A percentile compares a stretch with the other conserved stretches of the same genome.
Evolutionary conservation across 306 rosid species (phyloP).

Genomic region (Pyrus communis): DNA sequence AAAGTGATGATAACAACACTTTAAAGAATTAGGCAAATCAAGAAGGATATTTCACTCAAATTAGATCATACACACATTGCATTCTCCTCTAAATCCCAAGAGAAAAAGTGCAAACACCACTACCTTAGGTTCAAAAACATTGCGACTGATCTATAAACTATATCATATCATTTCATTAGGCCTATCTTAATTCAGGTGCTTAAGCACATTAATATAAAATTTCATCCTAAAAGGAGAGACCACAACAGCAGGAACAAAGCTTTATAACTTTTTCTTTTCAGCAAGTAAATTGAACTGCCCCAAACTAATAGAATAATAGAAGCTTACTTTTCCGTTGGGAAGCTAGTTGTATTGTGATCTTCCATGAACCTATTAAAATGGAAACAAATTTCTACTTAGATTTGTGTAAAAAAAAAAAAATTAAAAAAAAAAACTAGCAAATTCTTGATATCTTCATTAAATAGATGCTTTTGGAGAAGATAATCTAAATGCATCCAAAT

Average conservation of each 20-base stretch:
- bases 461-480: neutral
- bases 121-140: neutral
- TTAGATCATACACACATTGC: neutral
- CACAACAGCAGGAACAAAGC: no score
- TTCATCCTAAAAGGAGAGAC: no score
- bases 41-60: neutral
- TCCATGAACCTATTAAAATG: conserved; percentile 77
- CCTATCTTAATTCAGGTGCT: neutral
- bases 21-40: neutral
- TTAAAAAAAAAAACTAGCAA: neutral
- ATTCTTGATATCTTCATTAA: neutral
- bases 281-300: neutral
- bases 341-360: conserved; percentile 93
- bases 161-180: no score
- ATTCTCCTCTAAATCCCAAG: neutral
- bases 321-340: conserved; percentile 79
- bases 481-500: neutral
- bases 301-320: conserved; percentile 6
- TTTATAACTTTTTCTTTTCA: neutral
- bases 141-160: neutral
- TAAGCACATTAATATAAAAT: no score
- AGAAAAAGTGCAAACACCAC: neutral
- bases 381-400: neutral
- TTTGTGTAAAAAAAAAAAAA: neutral
- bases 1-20: neutral